Conservation (phyloP, 2,329 filamentous ascomycete species). For the Xylariaceae sp. region DNA sequence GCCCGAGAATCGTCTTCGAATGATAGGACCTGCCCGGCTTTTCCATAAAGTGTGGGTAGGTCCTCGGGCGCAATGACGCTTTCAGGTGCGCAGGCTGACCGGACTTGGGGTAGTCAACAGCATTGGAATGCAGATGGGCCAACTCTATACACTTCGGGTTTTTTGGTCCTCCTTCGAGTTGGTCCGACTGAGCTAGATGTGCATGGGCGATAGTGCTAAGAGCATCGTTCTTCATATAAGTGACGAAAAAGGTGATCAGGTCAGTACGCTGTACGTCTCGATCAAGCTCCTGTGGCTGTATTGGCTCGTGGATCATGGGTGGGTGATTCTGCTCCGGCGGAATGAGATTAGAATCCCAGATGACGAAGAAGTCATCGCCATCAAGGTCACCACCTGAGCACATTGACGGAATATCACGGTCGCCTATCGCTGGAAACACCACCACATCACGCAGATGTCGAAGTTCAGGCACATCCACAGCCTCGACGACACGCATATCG, state of each 20-base stretch:
- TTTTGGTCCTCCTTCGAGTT: slow-evolving; percentile 66
- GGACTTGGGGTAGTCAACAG: slow-evolving; percentile 94
- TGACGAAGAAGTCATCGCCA: slow-evolving; percentile 92
- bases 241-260: slow-evolving; percentile 84
- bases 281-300: slow-evolving; percentile 61
- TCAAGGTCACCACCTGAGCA: slow-evolving; percentile 95
- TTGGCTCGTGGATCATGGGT: slow-evolving; percentile 78
- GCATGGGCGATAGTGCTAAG: slow-evolving; percentile 81
- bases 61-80: slow-evolving; percentile 62
- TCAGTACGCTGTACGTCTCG: slow-evolving; percentile 74
- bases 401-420: slow-evolving; percentile 89
- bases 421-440: slow-evolving; percentile 83
- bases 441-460: slow-evolving; percentile 83
- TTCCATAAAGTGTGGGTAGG: slow-evolving; percentile 90
- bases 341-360: slow-evolving; percentile 83
- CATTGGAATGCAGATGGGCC: slow-evolving; percentile 83
- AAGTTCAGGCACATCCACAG: slow-evolving; percentile 76
- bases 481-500: slow-evolving; percentile 86
- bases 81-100: slow-evolving; percentile 77
- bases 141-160: slow-evolving; percentile 74
- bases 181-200: slow-evolving; percentile 81
- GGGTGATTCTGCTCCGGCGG: slow-evolving; percentile 68
- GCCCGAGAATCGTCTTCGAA: slow-evolving; percentile 76
- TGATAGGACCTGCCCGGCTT: slow-evolving; percentile 66
- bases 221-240: slow-evolving; percentile 89